Percentiles rank a stretch among this genome's conserved stretches.
These are phyloP conservation scores for Podospora didyma DNA, from an alignment of 495 filamentous ascomycete species.

Conservation along the genomic window DNA sequence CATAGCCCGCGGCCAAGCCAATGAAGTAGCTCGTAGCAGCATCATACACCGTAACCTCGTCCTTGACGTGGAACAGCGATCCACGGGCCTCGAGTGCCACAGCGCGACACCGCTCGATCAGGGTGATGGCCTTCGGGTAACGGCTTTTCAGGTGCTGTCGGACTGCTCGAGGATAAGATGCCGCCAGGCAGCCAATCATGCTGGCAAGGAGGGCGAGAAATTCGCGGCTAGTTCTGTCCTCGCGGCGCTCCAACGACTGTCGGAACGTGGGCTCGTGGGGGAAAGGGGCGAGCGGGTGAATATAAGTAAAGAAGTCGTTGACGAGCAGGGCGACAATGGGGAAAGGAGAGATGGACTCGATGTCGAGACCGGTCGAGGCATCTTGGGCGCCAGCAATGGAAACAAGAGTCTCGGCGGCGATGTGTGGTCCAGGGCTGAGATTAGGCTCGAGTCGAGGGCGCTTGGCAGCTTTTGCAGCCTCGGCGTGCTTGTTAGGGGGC, in stretches of 20 bases:
- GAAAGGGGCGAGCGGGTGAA: conserved; percentile 80
- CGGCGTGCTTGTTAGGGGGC: conserved; percentile 81
- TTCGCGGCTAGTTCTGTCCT: conserved; percentile 62
- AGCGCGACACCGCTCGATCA: conserved; percentile 71
- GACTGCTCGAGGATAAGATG: conserved; percentile 78
- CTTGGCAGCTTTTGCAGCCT: conserved; percentile 62
- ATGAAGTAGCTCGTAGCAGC: conserved; percentile 83
- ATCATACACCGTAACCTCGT: conserved; percentile 69
- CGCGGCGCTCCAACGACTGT: conserved; percentile 60
- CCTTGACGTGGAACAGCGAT: conserved; percentile 58
- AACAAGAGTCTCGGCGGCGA: conserved; percentile 46
- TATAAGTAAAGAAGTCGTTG: conserved; percentile 87
- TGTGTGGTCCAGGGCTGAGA: conserved; percentile 34
- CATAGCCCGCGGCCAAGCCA: conserved; percentile 64
- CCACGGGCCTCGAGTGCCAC: conserved; percentile 71
- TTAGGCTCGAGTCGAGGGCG: conserved; percentile 52
- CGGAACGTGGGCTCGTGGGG: conserved; percentile 86
- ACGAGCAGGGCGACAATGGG: conserved; percentile 63
- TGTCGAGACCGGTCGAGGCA: conserved; percentile 37
- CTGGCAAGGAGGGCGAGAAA: conserved; percentile 77
- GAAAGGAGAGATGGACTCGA: conserved; percentile 72
- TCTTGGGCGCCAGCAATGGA: conserved; percentile 31
- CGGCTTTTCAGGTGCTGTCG: conserved; percentile 60
- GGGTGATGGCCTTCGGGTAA: conserved; percentile 64
- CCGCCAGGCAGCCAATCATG: conserved; percentile 73